Percentiles rank a stretch among this genome's conserved stretches.
These are phyloP conservation scores for Mucor indicus DNA, from an alignment of 371 early-diverging fungal species.

Conservation along the genomic window DNA sequence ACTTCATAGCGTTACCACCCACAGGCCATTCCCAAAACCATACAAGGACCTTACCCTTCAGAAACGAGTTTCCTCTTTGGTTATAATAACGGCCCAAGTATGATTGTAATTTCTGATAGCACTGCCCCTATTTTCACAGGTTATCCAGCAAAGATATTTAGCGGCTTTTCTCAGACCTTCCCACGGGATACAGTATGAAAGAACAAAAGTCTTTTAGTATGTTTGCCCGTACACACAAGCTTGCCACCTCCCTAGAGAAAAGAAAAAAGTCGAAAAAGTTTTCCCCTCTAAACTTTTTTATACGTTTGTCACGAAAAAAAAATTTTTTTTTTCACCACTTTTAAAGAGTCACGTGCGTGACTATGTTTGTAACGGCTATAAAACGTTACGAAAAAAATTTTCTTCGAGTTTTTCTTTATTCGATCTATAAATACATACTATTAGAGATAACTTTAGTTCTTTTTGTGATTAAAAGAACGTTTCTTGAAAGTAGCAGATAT, in stretches of 20 bases:
- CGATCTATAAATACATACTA: conserved; percentile 23
- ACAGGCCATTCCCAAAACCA: conserved; percentile 38
- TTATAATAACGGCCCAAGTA: conserved; percentile 13
- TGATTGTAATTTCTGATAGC: conserved; percentile 37
- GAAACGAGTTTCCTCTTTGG: conserved; percentile 14
- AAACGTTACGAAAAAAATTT: conserved; percentile 10
- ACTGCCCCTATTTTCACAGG: conserved; percentile 42
- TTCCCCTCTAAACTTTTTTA: conserved; percentile 1
- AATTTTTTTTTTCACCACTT: conserved; percentile 1
- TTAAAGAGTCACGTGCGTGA: neutral
- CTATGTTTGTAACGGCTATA: conserved; percentile 1
- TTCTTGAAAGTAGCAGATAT: neutral
- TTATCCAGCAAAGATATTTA: conserved; percentile 43
- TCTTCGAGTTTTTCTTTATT: conserved; percentile 16
- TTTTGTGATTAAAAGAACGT: conserved; percentile 1
- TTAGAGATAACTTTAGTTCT: conserved; percentile 5
- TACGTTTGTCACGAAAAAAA: conserved; percentile 1
- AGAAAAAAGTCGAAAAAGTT: neutral
- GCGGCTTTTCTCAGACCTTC: conserved; percentile 55
- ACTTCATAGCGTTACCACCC: conserved; percentile 48
- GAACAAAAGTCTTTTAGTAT: conserved; percentile 36
- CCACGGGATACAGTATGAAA: conserved; percentile 39
- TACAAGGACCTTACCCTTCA: conserved; percentile 21
- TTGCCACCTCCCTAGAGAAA: conserved; percentile 36
- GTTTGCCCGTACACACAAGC: conserved; percentile 55